Base-by-base conservation (phyloP, 2,329 filamentous ascomycete species). In the Verticillium dahliae region DNA sequence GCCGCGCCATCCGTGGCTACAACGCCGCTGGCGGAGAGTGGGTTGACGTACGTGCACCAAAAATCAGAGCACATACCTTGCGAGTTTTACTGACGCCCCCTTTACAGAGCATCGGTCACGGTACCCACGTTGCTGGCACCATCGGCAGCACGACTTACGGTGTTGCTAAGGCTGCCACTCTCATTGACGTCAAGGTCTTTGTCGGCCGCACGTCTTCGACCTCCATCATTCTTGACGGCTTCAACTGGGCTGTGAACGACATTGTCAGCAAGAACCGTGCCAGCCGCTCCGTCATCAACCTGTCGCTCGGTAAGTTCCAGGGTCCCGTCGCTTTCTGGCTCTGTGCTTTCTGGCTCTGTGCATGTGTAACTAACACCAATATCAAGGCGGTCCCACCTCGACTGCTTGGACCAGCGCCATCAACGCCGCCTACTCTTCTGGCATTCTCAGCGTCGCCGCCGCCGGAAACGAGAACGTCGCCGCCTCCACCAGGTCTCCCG, bases 361-460 rank as follows among this genome's bases (percentile, higher is more conserved):
- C 4, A 31, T 31, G 27, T 31, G 27, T 31, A 31, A 31, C 27
- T 31, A 4, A 31, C 27, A 31, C 27, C 27, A 31, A 31, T 31
- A 31, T n/a, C 11, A 31, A 61, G 82, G 82, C 13, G 81, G 80
- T 1, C 61, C 68, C 35, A 69, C 67, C 62, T 81, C 79, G 0
- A 64, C 72, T 0, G 74, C 82, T 38, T 74, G 85, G 66, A 85
- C 85, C 74, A 68, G 68, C 37, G 81, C 81, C 55, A 76, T 85
- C 18, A 73, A 77, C 41, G 73, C 71, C 38, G 80, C 81, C 45
- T 78, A 77, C 66, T 67, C 69, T 31, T 68, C 70, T 1, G 83
- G 83, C 18, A 71, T 86, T 22, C 76, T 83, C 58, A 76, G 80
- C 1, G 79, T 81, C 37, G 82, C 83, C 1, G 82, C 83, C 4